A percentile compares a stretch with the other conserved stretches of the same genome.
Evolutionary conservation across 805 yeast species (phyloP).

Genomic region (Brettanomyces sp.): DNA sequence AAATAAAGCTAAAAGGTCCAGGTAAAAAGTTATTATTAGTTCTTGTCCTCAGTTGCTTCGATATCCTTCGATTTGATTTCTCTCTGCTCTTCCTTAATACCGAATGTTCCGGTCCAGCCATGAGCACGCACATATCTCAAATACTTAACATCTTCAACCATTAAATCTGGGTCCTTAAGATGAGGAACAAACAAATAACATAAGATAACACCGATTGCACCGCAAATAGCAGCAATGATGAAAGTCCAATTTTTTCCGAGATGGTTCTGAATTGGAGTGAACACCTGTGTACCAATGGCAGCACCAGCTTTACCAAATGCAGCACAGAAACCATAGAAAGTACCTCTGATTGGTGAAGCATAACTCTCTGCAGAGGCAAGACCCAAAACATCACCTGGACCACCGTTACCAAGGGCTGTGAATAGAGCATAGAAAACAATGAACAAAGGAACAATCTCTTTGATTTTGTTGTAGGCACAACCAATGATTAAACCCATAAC

Average conservation of each 20-base stretch:
- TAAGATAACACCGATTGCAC: constrained; percentile 51
- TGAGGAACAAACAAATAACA: constrained; percentile 62
- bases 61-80: not conserved
- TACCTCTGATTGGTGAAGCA: constrained; percentile 73
- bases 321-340: constrained; percentile 66
- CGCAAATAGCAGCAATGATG: constrained; percentile 69
- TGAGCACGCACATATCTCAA: constrained; percentile 34
- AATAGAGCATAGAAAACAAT: constrained; percentile 66
- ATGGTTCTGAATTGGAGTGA: constrained; percentile 56
- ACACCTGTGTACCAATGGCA: constrained; percentile 68
- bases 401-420: constrained; percentile 63
- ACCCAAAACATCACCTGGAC: constrained; percentile 75
- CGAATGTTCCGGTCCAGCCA: constrained; percentile 42
- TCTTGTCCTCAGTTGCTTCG: not conserved
- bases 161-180: constrained; percentile 55
- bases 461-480: constrained; percentile 47
- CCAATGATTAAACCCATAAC: constrained; percentile 67
- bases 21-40: not conserved
- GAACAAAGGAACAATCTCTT: constrained; percentile 51
- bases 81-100: constrained; percentile 11
- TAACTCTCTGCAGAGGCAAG: constrained; percentile 56
- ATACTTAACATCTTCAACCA: constrained; percentile 38
- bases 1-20: not conserved
- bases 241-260: constrained; percentile 69
- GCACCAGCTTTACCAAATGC: constrained; percentile 82